These are phyloP conservation scores for Vitis hybrid DNA, from an alignment of 177 flowering plant species.

Conservation along the genomic window DNA sequence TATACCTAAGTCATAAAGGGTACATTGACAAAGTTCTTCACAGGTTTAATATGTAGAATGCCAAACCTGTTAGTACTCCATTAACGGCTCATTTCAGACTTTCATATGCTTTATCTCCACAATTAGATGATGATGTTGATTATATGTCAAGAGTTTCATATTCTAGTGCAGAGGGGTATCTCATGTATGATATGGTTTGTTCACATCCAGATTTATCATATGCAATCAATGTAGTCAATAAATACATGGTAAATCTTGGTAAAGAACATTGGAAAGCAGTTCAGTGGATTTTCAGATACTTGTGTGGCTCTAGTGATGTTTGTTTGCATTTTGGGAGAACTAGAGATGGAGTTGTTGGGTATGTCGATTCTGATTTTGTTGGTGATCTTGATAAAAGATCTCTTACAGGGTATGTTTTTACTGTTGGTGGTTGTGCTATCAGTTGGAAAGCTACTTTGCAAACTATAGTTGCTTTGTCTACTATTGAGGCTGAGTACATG, in stretches of 20 bases:
- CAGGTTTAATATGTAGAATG: too few relatives aligned
- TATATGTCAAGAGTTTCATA: too few relatives aligned
- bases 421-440: background rate
- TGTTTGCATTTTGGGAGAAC: conserved; percentile 3
- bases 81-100: rapidly evolving
- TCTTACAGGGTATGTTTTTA: background rate
- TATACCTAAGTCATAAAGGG: too few relatives aligned
- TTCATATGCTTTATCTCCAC: too few relatives aligned
- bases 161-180: too few relatives aligned
- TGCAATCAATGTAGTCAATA: background rate
- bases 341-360: background rate
- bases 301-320: background rate
- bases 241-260: background rate
- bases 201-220: background rate
- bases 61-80: too few relatives aligned
- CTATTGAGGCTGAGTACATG: background rate
- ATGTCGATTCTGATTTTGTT: background rate
- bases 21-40: too few relatives aligned
- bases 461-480: background rate
- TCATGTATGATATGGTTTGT: too few relatives aligned
- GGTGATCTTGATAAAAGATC: too few relatives aligned
- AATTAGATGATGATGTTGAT: too few relatives aligned
- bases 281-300: background rate
- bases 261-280: background rate
- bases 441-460: conserved; percentile 1